These are phyloP conservation scores for Strombidium stylifer DNA, from an alignment of 73 alveolate genomes.

Conservation along the genomic window DNA sequence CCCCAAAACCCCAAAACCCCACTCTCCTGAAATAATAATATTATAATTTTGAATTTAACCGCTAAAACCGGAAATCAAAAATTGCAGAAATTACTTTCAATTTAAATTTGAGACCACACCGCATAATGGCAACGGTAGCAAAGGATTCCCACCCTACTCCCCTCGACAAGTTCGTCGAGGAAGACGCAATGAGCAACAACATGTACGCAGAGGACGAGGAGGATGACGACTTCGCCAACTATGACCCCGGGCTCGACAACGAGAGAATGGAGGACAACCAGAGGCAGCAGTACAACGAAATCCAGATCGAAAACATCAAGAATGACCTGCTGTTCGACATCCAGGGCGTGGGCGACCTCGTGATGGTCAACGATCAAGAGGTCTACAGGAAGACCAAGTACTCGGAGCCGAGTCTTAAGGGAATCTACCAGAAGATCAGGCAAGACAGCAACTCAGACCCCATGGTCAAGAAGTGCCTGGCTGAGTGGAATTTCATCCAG, in stretches of 20 bases:
- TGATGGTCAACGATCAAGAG: slow-evolving; percentile 49
- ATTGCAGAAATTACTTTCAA: no score
- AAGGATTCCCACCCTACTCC: slow-evolving; percentile 6
- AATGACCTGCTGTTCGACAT: slow-evolving; percentile 18
- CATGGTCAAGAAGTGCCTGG: slow-evolving; percentile 51
- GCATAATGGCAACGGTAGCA: no score
- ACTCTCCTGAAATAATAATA: no score
- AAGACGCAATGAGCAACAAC: no score
- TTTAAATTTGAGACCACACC: no score
- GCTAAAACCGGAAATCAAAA: no score
- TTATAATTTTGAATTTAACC: no score
- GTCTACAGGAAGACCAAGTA: slow-evolving; percentile 59
- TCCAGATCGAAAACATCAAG: background rate
- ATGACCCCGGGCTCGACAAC: slow-evolving; percentile 9
- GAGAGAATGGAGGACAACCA: background rate
- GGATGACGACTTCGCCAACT: slow-evolving; percentile 20
- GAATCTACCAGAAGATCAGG: slow-evolving; percentile 38
- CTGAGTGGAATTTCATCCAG: slow-evolving; percentile 67
- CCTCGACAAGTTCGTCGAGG: slow-evolving; percentile 1
- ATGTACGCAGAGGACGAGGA: background rate
- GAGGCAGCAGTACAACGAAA: background rate
- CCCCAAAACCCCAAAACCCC: no score
- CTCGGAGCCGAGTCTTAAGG: slow-evolving; percentile 57
- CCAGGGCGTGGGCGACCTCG: slow-evolving; percentile 55
- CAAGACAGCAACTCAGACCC: slow-evolving; percentile 76